Conservation (phyloP, 805 yeast species). For the Maudiozyma pseudohumilis region DNA sequence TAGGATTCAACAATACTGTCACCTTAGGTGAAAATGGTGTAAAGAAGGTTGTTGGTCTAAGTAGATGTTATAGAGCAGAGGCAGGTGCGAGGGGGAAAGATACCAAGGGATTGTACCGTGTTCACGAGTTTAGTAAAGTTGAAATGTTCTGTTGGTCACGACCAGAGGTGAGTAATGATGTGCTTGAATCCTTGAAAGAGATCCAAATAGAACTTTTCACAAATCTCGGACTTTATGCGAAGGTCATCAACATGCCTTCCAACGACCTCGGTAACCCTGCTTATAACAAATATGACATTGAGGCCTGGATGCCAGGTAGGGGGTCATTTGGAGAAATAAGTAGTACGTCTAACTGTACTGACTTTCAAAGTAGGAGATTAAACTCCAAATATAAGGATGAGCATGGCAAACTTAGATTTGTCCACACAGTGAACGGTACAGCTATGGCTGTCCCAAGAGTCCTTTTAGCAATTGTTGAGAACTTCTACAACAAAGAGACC, state of each 20-base stretch:
- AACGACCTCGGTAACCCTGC: constrained; percentile 94
- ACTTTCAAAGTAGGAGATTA: constrained; percentile 79
- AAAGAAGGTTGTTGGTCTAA: constrained; percentile 60
- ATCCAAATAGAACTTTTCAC: constrained; percentile 57
- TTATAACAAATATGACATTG: constrained; percentile 80
- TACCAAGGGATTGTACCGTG: constrained; percentile 84
- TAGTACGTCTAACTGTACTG: constrained; percentile 85
- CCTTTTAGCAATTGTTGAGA: constrained; percentile 83
- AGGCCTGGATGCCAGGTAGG: constrained; percentile 98
- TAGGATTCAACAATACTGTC: constrained; percentile 46
- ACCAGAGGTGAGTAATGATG: constrained; percentile 35
- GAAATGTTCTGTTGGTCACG: constrained; percentile 75
- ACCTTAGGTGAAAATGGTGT: constrained; percentile 38
- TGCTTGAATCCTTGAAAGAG: constrained; percentile 49
- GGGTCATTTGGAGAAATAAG: constrained; percentile 88
- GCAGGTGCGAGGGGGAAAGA: constrained; percentile 96
- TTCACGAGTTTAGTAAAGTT: constrained; percentile 93
- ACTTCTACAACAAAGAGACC: constrained; percentile 53
- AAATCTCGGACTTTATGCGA: constrained; percentile 67
- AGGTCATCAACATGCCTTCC: constrained; percentile 80
- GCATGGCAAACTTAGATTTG: constrained; percentile 35
- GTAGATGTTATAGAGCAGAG: constrained; percentile 86
- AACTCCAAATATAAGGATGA: constrained; percentile 47
- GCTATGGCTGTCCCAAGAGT: constrained; percentile 93
- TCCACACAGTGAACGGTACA: constrained; percentile 87